Conservation (phyloP, 2,329 filamentous ascomycete species). For the Botrytis elliptica region DNA sequence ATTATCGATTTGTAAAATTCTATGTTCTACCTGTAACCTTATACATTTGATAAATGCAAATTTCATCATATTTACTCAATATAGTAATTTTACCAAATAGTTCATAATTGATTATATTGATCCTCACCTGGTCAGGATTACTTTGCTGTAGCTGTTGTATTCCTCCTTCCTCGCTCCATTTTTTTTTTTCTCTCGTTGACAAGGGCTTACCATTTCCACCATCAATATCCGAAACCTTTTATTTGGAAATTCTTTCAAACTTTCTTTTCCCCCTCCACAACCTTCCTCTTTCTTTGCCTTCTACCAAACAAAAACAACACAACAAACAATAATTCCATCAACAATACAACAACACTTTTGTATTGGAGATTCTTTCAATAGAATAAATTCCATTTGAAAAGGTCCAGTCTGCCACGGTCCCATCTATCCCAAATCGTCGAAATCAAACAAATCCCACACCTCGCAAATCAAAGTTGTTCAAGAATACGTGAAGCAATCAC, state of each 20-base stretch:
- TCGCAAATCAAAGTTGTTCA: not conserved
- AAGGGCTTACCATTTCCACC: slow-evolving; percentile 4
- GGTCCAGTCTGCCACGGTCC: not conserved
- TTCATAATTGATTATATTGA: not conserved
- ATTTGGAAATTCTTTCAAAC: slow-evolving; percentile 14
- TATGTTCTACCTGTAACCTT: not conserved
- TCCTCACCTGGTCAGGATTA: not conserved
- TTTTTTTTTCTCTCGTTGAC: not conserved
- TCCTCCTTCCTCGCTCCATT: slow-evolving; percentile 1
- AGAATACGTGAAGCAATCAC: not conserved
- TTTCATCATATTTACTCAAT: not conserved
- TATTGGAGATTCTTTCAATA: slow-evolving; percentile 5
- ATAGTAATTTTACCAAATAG: not conserved
- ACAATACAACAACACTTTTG: not conserved
- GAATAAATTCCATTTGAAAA: not conserved
- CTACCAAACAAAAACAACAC: not conserved
- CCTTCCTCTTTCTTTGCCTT: slow-evolving; percentile 17
- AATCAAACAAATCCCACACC: not conserved
- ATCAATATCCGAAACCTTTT: slow-evolving; percentile 14
- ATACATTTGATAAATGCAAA: not conserved
- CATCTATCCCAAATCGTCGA: not conserved
- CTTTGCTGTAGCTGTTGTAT: not conserved
- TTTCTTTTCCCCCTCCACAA: slow-evolving; percentile 5
- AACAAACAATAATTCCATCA: not conserved
- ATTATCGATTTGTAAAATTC: not conserved